Evolutionary conservation across 2,329 filamentous ascomycete species (phyloP).

Genomic region (Stemphylium vesicarium): DNA sequence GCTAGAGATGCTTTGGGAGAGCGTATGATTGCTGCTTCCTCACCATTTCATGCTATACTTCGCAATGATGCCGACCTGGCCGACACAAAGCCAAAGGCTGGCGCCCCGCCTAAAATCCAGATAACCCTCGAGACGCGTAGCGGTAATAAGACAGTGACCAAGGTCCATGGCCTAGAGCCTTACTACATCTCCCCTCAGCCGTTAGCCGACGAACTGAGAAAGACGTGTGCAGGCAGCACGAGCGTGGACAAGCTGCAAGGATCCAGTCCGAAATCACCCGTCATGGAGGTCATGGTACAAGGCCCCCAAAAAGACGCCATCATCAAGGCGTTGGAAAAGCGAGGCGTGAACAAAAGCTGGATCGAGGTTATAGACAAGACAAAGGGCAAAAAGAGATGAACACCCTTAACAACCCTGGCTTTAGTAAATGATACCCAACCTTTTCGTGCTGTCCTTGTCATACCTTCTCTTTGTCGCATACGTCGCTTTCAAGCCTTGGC

Average conservation of each 20-base stretch:
- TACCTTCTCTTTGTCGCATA: no score
- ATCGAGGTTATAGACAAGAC: constrained; percentile 72
- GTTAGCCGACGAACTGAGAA: constrained; percentile 70
- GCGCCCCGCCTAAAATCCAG: constrained; percentile 64
- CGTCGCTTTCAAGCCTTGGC: no score
- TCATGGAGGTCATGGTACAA: constrained; percentile 72
- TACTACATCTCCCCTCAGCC: constrained; percentile 66
- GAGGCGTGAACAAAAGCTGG: constrained; percentile 66
- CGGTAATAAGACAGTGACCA: constrained; percentile 70
- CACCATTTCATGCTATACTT: constrained; percentile 65
- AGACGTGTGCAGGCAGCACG: constrained; percentile 71
- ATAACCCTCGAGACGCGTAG: constrained; percentile 69
- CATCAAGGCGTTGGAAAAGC: constrained; percentile 63
- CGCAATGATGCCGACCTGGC: constrained; percentile 52
- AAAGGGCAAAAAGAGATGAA: constrained; percentile 64
- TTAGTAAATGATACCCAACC: constrained; percentile 15
- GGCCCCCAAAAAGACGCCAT: constrained; percentile 69
- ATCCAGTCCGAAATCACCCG: constrained; percentile 64
- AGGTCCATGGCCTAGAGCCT: constrained; percentile 65
- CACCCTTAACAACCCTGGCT: background rate
- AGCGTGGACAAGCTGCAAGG: constrained; percentile 68
- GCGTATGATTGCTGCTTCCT: constrained; percentile 62
- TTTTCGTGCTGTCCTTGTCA: background rate
- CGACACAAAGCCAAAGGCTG: constrained; percentile 64
- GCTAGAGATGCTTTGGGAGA: constrained; percentile 67